Evolutionary conservation across 495 filamentous ascomycete genomes (phyloP), one percentile per base, ranked within the genome.

Genomic region (Chaetomium fimeti): DNA sequence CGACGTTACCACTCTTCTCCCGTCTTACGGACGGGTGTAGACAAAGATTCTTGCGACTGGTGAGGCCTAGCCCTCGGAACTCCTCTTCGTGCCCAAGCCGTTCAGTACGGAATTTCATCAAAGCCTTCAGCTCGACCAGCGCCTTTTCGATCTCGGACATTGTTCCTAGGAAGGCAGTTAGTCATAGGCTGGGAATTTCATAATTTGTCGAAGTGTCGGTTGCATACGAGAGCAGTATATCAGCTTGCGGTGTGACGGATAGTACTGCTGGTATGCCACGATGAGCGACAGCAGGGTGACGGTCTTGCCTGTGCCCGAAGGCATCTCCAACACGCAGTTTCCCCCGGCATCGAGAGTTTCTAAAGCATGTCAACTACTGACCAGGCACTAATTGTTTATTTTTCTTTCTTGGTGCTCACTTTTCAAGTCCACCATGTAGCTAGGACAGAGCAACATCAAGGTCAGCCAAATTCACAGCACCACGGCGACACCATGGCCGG

Each of bases 311-410:
- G 94, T 99, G n/a, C 94, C 94, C 60, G 94, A 99, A 80, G 94
- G 94, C 94, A 99, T 99, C 78, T 99, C 94, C 72, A 99, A 80
- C n/a, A 99, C 93, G 77, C 92, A 95, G 79, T 98, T 91, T 64
- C 95, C 95, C 62, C 89, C 89, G 29, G 87, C 90, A 83, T 98
- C 94, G 72, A 99, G 88, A 29, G 93, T 97, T 75, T 85, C 85
- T 87, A 61, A 9, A 58, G 9, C 18, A 52, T 66, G 45, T 59
- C 48, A 56, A 58, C 28, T 11, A 48, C 48, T 5, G 12, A 20
- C 1, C 27, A 36, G 12, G 13, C 28, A 29, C 7, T 18, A 54
- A 3, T 13, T 22, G 8, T 9, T 25, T 12, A 45, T 29, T 47
- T 3, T 20, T 18, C 24, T 49, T 18, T 9, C 0, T 2, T 5